Base-by-base conservation (phyloP, 306 rosid genomes). In the Cyclanthera cordifolia region DNA sequence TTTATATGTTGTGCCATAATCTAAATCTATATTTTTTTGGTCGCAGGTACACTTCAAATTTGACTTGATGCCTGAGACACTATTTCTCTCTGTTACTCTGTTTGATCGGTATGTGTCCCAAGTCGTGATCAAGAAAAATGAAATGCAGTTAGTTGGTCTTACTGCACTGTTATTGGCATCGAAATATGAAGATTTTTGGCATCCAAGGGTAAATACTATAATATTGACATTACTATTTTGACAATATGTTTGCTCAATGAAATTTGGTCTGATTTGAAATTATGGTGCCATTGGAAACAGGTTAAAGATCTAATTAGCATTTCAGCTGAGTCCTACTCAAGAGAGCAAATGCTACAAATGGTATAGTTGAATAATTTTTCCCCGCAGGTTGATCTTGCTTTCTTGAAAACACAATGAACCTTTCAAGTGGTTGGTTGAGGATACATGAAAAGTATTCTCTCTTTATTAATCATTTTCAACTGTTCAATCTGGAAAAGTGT, bases 141-240 rank as follows among this genome's bases (percentile, higher is more conserved):
- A 89, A 71, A 71, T 90, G 85, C 96, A 89, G 79, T 83, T 89
- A 79, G 91, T 93, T 83, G 98, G 95, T 78, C 90, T 93, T 19
- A 86, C 96, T n/a, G 84, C 95, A 25, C 86, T 93, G 73, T 63
- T 93, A 72, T 74, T 93, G 78, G 96, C 98, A 66, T 89, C 98
- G 5, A 93, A 93, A 68, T 89, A 89, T 13, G 98, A 93, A 77
- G 96, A 89, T 53, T 89, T 87, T 72, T 93, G 96, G 96, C 96
- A 89, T 86, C 96, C 96, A 34, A 82, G 89, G 82, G 98, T 87
- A 78, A 58, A n/a, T 37, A 63, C 43, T 67, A 65, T 24, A 20
- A 70, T 67, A 76, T 55, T 57, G 19, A 37, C 27, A 37, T 43
- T 21, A 24, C 14, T 69, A 43, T 53, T 69, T 13, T 71, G 54